These are phyloP conservation scores for Serendipita indica DNA, from an alignment of 768 basidiomycete species.

Conservation along the genomic window DNA sequence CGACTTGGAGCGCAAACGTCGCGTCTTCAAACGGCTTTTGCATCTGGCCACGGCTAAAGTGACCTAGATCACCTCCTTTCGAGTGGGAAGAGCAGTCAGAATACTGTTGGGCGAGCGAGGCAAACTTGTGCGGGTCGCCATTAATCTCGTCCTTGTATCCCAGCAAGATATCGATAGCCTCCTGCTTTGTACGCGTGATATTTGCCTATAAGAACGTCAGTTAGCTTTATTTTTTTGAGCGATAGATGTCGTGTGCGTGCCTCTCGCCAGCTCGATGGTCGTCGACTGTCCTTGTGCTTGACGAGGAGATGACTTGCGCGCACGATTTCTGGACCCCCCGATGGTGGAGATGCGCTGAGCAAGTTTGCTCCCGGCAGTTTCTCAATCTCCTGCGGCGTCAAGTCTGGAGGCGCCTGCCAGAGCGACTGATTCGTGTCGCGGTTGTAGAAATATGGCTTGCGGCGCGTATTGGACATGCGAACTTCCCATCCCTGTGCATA, in stretches of 20 bases:
- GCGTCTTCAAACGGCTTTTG: conserved; percentile 96
- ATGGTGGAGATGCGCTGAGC: neutral
- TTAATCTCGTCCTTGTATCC: conserved; percentile 49
- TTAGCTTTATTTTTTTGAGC: neutral
- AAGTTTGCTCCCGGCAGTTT: conserved; percentile 47
- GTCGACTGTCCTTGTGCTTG: conserved; percentile 49
- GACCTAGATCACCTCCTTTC: conserved; percentile 74
- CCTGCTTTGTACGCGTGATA: conserved; percentile 77
- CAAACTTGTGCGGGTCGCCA: conserved; percentile 47
- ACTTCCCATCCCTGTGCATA: conserved; percentile 75
- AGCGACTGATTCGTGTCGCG: conserved; percentile 46
- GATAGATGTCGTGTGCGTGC: conserved; percentile 19
- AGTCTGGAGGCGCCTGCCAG: conserved; percentile 60
- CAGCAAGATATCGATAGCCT: conserved; percentile 69
- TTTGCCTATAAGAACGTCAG: conserved; percentile 29
- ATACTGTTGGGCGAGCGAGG: conserved; percentile 53
- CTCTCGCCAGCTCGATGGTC: conserved; percentile 31
- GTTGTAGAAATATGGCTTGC: conserved; percentile 84
- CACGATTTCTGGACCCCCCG: neutral
- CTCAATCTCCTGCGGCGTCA: conserved; percentile 46
- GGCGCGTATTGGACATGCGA: conserved; percentile 64
- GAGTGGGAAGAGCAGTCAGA: conserved; percentile 85
- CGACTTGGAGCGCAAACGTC: conserved; percentile 48
- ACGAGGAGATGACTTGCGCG: conserved; percentile 92
- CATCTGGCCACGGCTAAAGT: conserved; percentile 80